Evolutionary conservation across 345 rosid genomes (phyloP), one percentile per base, ranked within the genome.

Genomic region (Diplotaxis tenuifolia): DNA sequence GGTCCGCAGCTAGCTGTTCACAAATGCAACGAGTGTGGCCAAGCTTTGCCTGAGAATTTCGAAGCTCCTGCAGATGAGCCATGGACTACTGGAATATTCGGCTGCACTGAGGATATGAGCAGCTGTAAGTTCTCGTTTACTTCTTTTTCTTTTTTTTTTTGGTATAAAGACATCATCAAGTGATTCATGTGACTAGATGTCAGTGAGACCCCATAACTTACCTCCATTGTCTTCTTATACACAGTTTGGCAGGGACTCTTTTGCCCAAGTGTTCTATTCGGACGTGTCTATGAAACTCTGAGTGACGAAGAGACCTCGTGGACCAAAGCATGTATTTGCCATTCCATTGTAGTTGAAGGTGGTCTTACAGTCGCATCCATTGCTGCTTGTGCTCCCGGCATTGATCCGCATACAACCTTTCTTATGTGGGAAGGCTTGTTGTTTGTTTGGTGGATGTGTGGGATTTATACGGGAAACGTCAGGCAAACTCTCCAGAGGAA

Each of bases 361-460:
- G 97, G 97, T 47, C 70, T 92, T 27, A 87, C 96, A 34, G 65
- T 85, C 3, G 96, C 96, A n/a, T 79, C 84, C 11, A 87, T 89
- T 15, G 82, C 91, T 18, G 84, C 93, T 2, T 68, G 84, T 73
- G 81, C 81, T 73, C 88, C 89, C 54, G 97, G 97, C 40, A 75
- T 92, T 38, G 96, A 90, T 54, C 96, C 96, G 2, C 85, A 83
- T 25, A 83, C 96, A 0, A 68, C 96, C 21, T 92, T 95, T 78
- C 93, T 95, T 57, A 73, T 92, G 5, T 86, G 86, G 62, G 99
- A 95, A 85, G 96, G 97, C 25, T 81, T 95, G 77, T 53, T 92
- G 47, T 95, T 95, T 80, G 86, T 96, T 56, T 95, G 99, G 99
- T 95, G 97, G 99, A 87, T 92, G 91, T 90, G 97, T 79, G 97